These are phyloP conservation scores for Metschnikowia corniflorae DNA, from an alignment of 805 yeast genomes.

Conservation along the genomic window DNA sequence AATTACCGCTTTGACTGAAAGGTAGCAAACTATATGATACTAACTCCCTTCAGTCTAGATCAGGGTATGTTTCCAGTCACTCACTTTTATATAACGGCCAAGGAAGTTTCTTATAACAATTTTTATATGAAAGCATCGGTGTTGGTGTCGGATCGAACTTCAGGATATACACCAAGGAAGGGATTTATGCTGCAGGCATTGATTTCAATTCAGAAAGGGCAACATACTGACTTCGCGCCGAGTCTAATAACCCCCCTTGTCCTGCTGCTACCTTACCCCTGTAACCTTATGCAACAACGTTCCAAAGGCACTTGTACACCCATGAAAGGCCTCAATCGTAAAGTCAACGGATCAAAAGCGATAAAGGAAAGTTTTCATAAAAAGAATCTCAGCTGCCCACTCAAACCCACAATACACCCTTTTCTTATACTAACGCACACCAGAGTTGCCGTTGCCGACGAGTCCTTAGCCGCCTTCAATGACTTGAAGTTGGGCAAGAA, in stretches of 20 bases:
- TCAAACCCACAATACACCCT: neutral
- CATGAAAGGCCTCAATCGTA: neutral
- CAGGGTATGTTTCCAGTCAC: conserved; percentile 20
- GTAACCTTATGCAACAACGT: neutral
- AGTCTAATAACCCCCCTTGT: neutral
- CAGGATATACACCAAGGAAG: too few relatives aligned
- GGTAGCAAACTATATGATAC: too few relatives aligned
- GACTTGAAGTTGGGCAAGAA: conserved; percentile 93
- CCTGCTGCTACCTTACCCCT: neutral
- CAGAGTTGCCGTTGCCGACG: conserved; percentile 58
- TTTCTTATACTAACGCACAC: conserved; percentile 10
- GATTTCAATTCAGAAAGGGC: too few relatives aligned
- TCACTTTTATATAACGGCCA: too few relatives aligned
- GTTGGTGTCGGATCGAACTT: too few relatives aligned
- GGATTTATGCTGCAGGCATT: too few relatives aligned
- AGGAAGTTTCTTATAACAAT: too few relatives aligned
- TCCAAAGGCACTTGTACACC: neutral
- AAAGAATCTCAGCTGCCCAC: neutral
- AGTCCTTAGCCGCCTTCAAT: conserved; percentile 89
- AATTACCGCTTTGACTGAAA: too few relatives aligned
- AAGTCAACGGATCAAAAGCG: neutral
- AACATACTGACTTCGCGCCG: neutral
- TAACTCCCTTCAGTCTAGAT: conserved; percentile 18
- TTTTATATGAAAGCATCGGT: too few relatives aligned
- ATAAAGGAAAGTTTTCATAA: too few relatives aligned